Evolutionary conservation across 1,284 basidiomycete species (phyloP).

Genomic region (Tilletia horrida): DNA sequence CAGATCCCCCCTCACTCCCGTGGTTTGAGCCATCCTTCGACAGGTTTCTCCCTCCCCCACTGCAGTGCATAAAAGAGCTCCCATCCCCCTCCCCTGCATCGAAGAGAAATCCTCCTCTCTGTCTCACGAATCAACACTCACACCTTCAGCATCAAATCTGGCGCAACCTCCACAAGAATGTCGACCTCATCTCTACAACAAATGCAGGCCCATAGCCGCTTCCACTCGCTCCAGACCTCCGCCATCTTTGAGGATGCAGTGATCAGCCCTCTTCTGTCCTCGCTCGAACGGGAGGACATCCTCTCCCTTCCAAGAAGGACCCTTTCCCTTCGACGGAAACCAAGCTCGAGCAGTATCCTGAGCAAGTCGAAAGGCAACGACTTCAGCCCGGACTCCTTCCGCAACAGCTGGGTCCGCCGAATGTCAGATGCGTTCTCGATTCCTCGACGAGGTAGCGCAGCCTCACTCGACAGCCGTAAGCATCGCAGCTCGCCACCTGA

Average conservation of each 20-base stretch:
- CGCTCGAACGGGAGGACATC: not conserved
- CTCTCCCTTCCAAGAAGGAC: not conserved
- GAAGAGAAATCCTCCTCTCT: too few relatives aligned
- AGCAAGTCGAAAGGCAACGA: not conserved
- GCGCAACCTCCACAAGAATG: too few relatives aligned
- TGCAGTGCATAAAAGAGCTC: too few relatives aligned
- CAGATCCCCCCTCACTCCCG: too few relatives aligned
- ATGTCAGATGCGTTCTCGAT: not conserved
- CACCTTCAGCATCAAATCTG: too few relatives aligned
- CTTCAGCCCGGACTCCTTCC: not conserved
- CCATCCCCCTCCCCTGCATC: too few relatives aligned
- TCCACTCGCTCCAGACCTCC: not conserved
- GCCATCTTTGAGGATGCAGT: not conserved
- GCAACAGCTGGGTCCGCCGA: slow-evolving; percentile 5
- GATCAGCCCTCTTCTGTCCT: not conserved
- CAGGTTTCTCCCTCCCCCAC: too few relatives aligned
- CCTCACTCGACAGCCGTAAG: not conserved
- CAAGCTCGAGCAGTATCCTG: not conserved
- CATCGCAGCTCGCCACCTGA: not conserved
- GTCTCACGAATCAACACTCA: too few relatives aligned
- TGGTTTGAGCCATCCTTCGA: too few relatives aligned
- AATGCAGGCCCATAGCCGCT: not conserved
- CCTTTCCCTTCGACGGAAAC: not conserved
- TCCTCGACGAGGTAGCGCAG: not conserved
- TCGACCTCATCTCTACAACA: not conserved